Conservation (phyloP, 2,329 filamentous ascomycete genomes). For the Nemania abortiva region DNA sequence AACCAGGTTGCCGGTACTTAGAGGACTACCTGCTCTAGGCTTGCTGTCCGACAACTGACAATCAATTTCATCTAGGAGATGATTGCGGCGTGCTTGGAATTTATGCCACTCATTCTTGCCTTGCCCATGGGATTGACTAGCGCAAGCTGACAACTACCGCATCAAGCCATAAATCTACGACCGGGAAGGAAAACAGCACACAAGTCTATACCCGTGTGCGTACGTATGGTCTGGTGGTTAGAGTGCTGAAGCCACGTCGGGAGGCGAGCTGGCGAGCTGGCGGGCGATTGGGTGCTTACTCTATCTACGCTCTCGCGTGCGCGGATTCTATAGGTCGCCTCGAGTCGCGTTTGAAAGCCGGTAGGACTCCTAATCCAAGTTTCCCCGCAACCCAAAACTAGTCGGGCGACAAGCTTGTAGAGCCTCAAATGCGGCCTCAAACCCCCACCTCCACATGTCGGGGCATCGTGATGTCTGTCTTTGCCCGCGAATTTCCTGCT, state of each 20-base stretch:
- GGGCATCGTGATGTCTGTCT: not conserved
- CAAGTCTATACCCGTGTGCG: no score
- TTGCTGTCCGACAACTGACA: no score
- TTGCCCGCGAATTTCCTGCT: not conserved
- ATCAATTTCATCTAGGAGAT: no score
- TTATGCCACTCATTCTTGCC: no score
- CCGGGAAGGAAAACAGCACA: no score
- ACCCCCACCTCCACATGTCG: not conserved
- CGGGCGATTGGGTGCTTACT: not conserved
- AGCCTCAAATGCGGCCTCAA: slow-evolving; percentile 9
- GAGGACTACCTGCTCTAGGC: no score
- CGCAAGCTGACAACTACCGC: no score
- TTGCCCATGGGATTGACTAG: no score
- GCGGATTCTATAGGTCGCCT: slow-evolving; percentile 18
- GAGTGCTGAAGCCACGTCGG: not conserved
- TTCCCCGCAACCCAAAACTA: not conserved
- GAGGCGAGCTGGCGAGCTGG: not conserved
- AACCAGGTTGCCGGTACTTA: no score
- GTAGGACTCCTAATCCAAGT: slow-evolving; percentile 3
- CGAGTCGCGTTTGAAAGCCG: not conserved
- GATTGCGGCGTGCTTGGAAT: no score
- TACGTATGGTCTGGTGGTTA: no score
- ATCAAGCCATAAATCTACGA: no score
- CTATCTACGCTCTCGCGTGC: not conserved
- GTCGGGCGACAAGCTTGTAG: slow-evolving; percentile 2